phyloP scores from a whole-genome alignment of 768 basidiomycete species.

The Holtermannia corniformis region DNA sequence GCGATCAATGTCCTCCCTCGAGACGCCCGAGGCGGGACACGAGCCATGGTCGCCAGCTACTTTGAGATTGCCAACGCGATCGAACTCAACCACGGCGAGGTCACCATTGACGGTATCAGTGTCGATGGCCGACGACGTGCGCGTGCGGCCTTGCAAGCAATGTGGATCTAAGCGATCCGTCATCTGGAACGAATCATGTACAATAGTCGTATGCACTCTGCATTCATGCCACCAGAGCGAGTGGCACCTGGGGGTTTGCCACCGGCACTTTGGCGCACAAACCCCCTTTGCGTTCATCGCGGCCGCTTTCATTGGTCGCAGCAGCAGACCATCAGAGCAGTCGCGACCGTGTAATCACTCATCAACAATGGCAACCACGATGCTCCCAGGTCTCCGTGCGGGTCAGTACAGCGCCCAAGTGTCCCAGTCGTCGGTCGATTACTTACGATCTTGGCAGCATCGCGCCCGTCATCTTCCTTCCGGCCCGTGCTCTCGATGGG shows the following conservation, averaged over 20 bases:
- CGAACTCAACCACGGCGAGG: conserved; percentile 10
- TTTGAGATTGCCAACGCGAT: conserved; percentile 39
- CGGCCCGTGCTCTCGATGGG: conserved; percentile 17
- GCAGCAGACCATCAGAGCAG: not conserved
- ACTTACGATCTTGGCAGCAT: not conserved
- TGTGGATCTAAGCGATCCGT: conserved; percentile 16
- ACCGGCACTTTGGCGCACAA: too few relatives aligned
- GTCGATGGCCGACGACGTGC: conserved; percentile 21
- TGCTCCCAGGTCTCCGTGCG: conserved; percentile 18
- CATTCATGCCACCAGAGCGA: too few relatives aligned
- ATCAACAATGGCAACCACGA: conserved; percentile 16
- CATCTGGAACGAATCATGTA: not conserved
- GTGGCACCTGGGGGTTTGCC: too few relatives aligned
- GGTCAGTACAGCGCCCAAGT: conserved; percentile 5
- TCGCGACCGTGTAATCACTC: not conserved
- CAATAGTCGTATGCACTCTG: too few relatives aligned
- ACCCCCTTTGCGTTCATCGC: not conserved
- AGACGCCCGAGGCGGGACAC: conserved; percentile 33
- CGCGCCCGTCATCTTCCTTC: conserved; percentile 9
- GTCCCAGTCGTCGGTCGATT: not conserved
- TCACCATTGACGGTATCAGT: conserved; percentile 23
- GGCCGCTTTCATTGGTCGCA: not conserved
- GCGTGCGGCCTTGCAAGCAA: conserved; percentile 18
- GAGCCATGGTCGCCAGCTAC: conserved; percentile 41
- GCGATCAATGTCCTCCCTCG: conserved; percentile 27